Conservation (phyloP, 352 stramenopile species). For the Globisporangium camurandrum region DNA sequence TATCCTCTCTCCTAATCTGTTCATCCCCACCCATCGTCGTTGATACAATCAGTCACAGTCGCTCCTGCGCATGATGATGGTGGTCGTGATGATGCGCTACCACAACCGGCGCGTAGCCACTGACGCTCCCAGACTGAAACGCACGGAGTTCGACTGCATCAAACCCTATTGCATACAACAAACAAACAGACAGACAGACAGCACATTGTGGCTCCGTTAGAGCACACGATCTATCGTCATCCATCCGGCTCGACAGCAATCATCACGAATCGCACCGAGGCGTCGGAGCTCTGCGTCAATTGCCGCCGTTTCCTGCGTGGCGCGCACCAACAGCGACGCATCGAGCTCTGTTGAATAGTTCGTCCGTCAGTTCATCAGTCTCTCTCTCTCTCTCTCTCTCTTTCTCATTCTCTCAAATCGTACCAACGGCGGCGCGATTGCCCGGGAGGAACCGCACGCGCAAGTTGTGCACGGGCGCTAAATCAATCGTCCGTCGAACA, state of each 20-base stretch:
- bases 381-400: neutral
- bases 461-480: conserved; percentile 49
- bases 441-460: conserved; percentile 68
- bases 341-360: too few relatives aligned
- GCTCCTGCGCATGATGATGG: too few relatives aligned
- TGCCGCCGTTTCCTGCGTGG: conserved; percentile 15
- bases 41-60: neutral
- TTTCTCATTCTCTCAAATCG: neutral
- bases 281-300: conserved; percentile 29
- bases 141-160: conserved; percentile 34
- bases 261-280: conserved; percentile 21
- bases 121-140: conserved; percentile 58
- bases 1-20: too few relatives aligned
- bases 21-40: neutral
- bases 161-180: conserved; percentile 27
- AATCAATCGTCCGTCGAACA: conserved; percentile 32
- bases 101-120: conserved; percentile 32
- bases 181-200: neutral
- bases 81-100: conserved; percentile 5
- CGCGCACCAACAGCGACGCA: conserved; percentile 19
- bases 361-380: too few relatives aligned
- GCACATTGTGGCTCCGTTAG: too few relatives aligned
- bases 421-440: conserved; percentile 67
- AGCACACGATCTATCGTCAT: too few relatives aligned
- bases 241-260: too few relatives aligned